Percentiles rank a stretch among this genome's conserved stretches.
These are phyloP conservation scores for Epichloe typhina DNA, from an alignment of 2,329 filamentous ascomycete species.

Conservation along the genomic window DNA sequence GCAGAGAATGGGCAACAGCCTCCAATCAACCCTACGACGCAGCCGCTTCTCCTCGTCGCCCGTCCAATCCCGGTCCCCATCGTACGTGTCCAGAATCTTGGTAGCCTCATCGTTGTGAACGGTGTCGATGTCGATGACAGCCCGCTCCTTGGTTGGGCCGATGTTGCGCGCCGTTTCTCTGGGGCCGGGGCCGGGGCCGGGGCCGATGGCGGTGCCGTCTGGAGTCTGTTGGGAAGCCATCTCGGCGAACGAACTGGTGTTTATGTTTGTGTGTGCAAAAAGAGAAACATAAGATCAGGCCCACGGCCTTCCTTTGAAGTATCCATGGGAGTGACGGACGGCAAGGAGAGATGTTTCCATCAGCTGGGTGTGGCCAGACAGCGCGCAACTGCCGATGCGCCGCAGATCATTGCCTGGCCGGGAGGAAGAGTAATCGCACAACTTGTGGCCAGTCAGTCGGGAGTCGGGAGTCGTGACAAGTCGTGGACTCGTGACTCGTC, in stretches of 20 bases:
- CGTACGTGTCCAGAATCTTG: not conserved
- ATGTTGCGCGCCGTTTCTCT: not conserved
- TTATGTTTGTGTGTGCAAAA: not conserved
- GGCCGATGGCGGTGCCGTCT: no score
- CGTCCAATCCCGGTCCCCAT: not conserved
- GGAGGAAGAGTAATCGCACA: no score
- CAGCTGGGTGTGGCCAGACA: no score
- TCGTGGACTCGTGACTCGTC: no score
- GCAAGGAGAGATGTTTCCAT: no score
- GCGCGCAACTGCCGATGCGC: no score
- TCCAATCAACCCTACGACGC: conserved; percentile 20
- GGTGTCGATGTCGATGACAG: not conserved
- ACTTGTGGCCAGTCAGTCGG: no score
- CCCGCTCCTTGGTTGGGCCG: not conserved
- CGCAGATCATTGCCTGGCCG: no score
- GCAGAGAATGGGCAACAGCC: conserved; percentile 8
- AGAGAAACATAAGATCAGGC: not conserved
- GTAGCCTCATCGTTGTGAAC: not conserved
- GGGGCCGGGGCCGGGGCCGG: not conserved
- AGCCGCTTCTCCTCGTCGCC: not conserved
- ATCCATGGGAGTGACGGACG: no score
- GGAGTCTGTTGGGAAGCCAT: not conserved
- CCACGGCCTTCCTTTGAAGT: no score
- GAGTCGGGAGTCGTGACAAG: no score
- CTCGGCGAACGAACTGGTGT: not conserved